These are phyloP conservation scores for Mucor lusitanicus DNA, from an alignment of 371 early-diverging fungal species.

Conservation along the genomic window DNA sequence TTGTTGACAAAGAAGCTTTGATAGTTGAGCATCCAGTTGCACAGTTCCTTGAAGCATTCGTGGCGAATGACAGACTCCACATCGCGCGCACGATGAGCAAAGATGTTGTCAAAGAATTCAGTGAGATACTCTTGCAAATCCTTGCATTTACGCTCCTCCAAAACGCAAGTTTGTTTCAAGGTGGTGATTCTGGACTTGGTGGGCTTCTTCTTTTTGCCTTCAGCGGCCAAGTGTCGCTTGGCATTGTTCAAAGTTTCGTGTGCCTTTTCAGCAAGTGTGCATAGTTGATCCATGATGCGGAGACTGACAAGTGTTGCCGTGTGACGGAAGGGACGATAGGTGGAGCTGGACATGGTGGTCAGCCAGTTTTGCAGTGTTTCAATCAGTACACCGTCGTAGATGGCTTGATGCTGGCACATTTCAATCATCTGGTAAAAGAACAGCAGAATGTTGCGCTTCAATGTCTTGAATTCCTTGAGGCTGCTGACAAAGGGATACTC, in stretches of 20 bases:
- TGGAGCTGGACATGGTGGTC: slow-evolving; percentile 63
- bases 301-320: slow-evolving; percentile 78
- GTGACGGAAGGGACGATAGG: slow-evolving; percentile 90
- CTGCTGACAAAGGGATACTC: slow-evolving; percentile 71
- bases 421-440: slow-evolving; percentile 65
- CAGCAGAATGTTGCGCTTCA: slow-evolving; percentile 57
- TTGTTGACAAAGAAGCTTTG: slow-evolving; percentile 75
- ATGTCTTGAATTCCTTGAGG: slow-evolving; percentile 57
- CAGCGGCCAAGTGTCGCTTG: slow-evolving; percentile 61
- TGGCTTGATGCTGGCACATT: slow-evolving; percentile 59
- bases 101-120: slow-evolving; percentile 79
- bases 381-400: slow-evolving; percentile 62
- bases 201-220: slow-evolving; percentile 26
- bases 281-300: slow-evolving; percentile 58
- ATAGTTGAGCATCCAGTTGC: slow-evolving; percentile 72
- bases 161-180: slow-evolving; percentile 20
- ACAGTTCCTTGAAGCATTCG: slow-evolving; percentile 81
- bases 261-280: slow-evolving; percentile 59
- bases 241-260: slow-evolving; percentile 61
- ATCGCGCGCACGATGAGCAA: slow-evolving; percentile 89
- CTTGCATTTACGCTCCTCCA: slow-evolving; percentile 23
- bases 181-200: slow-evolving; percentile 16
- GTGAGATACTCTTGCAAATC: slow-evolving; percentile 49
- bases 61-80: slow-evolving; percentile 81
- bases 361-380: slow-evolving; percentile 60